These are phyloP conservation scores for Lecanicillium sp. DNA, from an alignment of 2,329 filamentous ascomycete species.

Conservation along the genomic window DNA sequence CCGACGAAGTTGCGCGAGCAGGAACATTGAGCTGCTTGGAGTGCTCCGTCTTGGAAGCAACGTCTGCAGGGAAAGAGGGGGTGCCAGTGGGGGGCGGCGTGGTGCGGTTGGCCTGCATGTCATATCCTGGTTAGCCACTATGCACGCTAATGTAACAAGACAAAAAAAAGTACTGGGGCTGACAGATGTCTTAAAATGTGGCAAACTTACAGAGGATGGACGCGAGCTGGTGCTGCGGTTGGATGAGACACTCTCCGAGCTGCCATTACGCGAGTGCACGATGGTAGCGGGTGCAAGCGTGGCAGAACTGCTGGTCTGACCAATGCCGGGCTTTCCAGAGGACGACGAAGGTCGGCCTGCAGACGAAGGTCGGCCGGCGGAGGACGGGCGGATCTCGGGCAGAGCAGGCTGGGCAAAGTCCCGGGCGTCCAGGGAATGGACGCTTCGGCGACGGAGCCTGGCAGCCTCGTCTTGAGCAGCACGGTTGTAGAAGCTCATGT, in stretches of 20 bases:
- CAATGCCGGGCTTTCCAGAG: constrained; percentile 19
- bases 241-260: constrained; percentile 59
- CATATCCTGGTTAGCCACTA: constrained; percentile 43
- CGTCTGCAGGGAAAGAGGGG: constrained; percentile 46
- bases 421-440: constrained; percentile 54
- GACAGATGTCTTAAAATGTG: constrained; percentile 15
- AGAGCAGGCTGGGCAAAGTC: constrained; percentile 20
- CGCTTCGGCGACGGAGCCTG: constrained; percentile 74
- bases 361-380: not conserved
- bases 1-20: constrained; percentile 56
- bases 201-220: constrained; percentile 58
- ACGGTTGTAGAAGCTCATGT: constrained; percentile 57
- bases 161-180: constrained; percentile 21
- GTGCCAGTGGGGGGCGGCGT: constrained; percentile 45
- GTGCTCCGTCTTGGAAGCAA: constrained; percentile 46
- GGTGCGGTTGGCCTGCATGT: constrained; percentile 55
- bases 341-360: constrained; percentile 18
- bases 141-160: no score
- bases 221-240: constrained; percentile 53
- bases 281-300: constrained; percentile 25
- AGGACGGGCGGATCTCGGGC: constrained; percentile 34
- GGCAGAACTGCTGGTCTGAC: constrained; percentile 33
- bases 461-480: constrained; percentile 61
- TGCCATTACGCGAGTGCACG: constrained; percentile 44
- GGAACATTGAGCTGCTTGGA: constrained; percentile 52